These are phyloP conservation scores for Claviceps sp. DNA, from an alignment of 2,329 filamentous ascomycete genomes.

Conservation along the genomic window DNA sequence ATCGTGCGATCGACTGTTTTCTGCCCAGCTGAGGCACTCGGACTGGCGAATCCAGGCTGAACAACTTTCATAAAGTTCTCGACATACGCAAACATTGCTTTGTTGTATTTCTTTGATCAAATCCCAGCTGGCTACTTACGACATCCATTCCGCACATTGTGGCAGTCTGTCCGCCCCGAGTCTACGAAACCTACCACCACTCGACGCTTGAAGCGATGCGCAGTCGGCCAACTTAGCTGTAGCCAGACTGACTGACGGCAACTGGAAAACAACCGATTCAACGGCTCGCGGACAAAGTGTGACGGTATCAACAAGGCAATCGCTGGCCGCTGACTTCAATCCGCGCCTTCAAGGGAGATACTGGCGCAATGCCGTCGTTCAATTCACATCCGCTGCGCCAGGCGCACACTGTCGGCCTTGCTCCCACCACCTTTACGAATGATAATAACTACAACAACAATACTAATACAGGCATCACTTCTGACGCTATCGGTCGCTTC, in stretches of 20 bases:
- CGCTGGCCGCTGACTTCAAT: neutral
- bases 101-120: neutral
- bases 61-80: neutral
- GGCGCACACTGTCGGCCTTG: slow-evolving; percentile 34
- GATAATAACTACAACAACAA: slow-evolving; percentile 2
- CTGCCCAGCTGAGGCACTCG: neutral
- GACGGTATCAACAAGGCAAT: neutral
- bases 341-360: slow-evolving; percentile 10
- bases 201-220: slow-evolving; percentile 3
- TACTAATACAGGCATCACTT: slow-evolving; percentile 26
- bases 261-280: neutral
- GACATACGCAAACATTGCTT: neutral
- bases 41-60: neutral
- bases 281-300: neutral
- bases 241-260: neutral
- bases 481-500: slow-evolving; percentile 41
- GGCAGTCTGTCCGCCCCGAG: neutral
- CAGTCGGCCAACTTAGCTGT: neutral
- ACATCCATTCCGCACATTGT: neutral
- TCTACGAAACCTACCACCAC: neutral
- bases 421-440: slow-evolving; percentile 1
- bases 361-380: slow-evolving; percentile 40
- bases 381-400: slow-evolving; percentile 45
- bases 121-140: neutral
- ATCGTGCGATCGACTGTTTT: neutral